These are phyloP conservation scores for Aspergillus steynii DNA, from an alignment of 495 filamentous ascomycete species.

Conservation along the genomic window DNA sequence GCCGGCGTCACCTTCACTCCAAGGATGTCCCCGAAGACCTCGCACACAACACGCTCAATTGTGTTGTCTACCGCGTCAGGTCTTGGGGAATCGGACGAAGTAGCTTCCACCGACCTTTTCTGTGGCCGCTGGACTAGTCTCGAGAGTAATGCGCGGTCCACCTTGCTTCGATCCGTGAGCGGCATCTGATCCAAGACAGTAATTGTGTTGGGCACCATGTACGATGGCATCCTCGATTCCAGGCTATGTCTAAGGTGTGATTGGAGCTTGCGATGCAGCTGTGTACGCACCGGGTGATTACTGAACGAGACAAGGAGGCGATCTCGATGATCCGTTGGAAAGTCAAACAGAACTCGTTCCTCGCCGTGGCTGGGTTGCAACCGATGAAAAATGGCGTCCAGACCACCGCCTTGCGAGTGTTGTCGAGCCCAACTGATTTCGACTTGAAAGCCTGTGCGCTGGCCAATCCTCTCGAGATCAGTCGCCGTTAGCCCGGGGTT, in stretches of 20 bases:
- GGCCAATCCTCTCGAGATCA: not conserved
- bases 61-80: not conserved
- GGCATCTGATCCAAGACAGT: not conserved
- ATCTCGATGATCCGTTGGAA: too few species aligned
- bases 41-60: not conserved
- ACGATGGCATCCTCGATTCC: not conserved
- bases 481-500: not conserved
- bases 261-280: not conserved
- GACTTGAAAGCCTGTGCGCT: not conserved
- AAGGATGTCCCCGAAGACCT: not conserved
- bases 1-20: not conserved
- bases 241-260: not conserved
- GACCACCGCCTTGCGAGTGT: not conserved
- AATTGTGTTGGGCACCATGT: not conserved
- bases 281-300: too few species aligned
- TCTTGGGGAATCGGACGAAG: not conserved
- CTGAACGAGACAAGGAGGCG: too few species aligned
- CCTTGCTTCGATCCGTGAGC: not conserved
- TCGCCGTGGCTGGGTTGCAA: not conserved
- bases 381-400: not conserved
- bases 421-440: not conserved
- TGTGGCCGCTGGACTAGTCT: not conserved
- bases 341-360: not conserved
- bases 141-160: not conserved
- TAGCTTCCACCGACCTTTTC: not conserved